phyloP scores from a whole-genome alignment of 1,284 basidiomycete genomes.

The Pseudozyma pruni region DNA sequence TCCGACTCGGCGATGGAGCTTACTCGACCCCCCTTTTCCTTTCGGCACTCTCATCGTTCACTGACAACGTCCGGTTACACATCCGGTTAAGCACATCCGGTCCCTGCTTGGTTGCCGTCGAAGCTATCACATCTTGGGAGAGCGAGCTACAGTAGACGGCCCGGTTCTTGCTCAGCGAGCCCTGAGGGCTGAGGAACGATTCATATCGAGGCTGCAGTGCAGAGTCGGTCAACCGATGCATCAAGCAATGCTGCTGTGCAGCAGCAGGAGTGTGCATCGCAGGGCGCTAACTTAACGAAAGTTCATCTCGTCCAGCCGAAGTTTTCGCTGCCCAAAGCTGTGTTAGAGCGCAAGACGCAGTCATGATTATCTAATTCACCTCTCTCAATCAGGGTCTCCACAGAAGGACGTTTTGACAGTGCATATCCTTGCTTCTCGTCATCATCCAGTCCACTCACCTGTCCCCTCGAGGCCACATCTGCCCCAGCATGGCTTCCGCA shows the following conservation, averaged over 20 bases:
- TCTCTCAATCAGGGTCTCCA: not conserved
- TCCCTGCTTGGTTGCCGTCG: too few species aligned
- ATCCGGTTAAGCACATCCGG: not conserved
- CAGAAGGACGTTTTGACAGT: slow-evolving; percentile 22
- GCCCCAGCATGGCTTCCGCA: slow-evolving; percentile 6
- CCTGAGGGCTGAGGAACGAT: too few species aligned
- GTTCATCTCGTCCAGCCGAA: not conserved
- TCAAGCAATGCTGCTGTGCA: not conserved
- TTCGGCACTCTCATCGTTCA: not conserved
- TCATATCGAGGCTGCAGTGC: not conserved
- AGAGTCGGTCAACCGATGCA: not conserved
- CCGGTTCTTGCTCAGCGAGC: too few species aligned
- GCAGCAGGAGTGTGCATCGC: slow-evolving; percentile 12
- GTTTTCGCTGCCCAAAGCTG: not conserved
- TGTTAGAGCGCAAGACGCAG: not conserved
- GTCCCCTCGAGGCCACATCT: not conserved
- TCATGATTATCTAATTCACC: slow-evolving; percentile 21
- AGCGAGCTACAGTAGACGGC: not conserved
- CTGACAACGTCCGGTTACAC: not conserved
- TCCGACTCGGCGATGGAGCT: slow-evolving; percentile 45
- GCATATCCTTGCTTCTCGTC: not conserved
- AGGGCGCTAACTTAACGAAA: too few species aligned
- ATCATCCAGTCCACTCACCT: not conserved
- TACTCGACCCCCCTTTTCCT: slow-evolving; percentile 15
- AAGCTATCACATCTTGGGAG: not conserved